These are phyloP conservation scores for Magnaporthiopsis rhizophila DNA, from an alignment of 2,329 filamentous ascomycete genomes.

Conservation along the genomic window DNA sequence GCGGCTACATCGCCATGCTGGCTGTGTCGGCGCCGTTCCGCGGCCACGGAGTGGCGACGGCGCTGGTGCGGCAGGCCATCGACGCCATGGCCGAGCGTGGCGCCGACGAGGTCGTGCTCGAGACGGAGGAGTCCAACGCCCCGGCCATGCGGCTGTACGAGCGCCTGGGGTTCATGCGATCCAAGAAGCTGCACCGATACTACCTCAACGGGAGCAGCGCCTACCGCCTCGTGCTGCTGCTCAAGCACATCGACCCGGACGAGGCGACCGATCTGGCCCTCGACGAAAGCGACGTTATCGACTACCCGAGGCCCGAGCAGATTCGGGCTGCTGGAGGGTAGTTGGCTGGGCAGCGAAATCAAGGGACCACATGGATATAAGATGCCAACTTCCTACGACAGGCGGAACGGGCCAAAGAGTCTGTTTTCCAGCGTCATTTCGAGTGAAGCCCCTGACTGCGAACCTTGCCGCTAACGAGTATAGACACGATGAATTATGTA, in stretches of 20 bases:
- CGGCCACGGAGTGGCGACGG: constrained; percentile 79
- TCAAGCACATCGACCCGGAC: constrained; percentile 49
- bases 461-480: not conserved
- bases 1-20: constrained; percentile 98
- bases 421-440: not conserved
- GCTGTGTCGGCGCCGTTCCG: constrained; percentile 77
- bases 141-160: constrained; percentile 91
- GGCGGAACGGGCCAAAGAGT: too few relatives aligned
- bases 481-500: not conserved
- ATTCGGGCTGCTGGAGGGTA: not conserved
- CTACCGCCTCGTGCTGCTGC: constrained; percentile 75
- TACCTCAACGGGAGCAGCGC: constrained; percentile 96
- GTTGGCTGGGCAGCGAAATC: not conserved
- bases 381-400: not conserved
- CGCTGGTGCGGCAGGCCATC: constrained; percentile 81
- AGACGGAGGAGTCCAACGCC: constrained; percentile 89
- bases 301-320: constrained; percentile 2
- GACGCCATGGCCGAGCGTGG: constrained; percentile 78
- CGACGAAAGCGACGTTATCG: constrained; percentile 19
- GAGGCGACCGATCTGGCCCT: constrained; percentile 26
- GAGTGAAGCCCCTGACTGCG: not conserved
- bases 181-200: constrained; percentile 88
- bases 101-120: constrained; percentile 90
- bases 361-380: not conserved
- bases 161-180: constrained; percentile 80